A percentile compares a stretch with the other conserved stretches of the same genome.
These are phyloP conservation scores for Wallacemonas rigidus DNA, from an alignment of 208 protist species.

Conservation along the genomic window DNA sequence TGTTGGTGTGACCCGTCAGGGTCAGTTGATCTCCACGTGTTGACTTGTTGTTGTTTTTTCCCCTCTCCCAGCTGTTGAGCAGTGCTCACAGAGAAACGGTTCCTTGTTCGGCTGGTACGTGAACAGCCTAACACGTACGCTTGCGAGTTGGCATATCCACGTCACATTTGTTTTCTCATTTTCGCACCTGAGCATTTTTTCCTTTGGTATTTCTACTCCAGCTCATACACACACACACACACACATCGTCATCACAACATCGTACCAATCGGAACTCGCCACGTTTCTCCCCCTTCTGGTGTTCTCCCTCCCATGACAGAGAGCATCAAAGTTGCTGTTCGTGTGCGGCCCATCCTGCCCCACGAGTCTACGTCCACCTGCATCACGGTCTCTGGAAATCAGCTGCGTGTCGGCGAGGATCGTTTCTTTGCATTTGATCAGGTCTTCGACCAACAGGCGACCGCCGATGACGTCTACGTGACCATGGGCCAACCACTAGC, in stretches of 20 bases:
- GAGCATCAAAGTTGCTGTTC: constrained; percentile 81
- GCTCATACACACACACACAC: neutral
- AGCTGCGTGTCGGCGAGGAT: constrained; percentile 84
- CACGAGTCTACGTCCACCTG: constrained; percentile 64
- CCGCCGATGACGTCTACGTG: constrained; percentile 74
- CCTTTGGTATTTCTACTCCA: too few relatives aligned
- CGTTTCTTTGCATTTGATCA: constrained; percentile 91
- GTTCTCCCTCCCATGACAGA: constrained; percentile 42
- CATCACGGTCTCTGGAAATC: constrained; percentile 50
- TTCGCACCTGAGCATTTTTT: too few relatives aligned
- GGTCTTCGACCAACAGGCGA: constrained; percentile 72
- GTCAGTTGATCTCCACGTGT: too few relatives aligned
- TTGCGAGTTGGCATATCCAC: too few relatives aligned
- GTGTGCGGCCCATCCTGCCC: constrained; percentile 85
- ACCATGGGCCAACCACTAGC: constrained; percentile 75
- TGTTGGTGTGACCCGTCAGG: too few relatives aligned
- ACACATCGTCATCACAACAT: constrained; percentile 3
- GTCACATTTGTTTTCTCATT: too few relatives aligned
- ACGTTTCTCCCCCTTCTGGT: neutral
- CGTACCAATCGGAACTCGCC: neutral
- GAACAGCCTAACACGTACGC: too few relatives aligned
- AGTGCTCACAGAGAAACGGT: too few relatives aligned
- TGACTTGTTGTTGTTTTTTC: too few relatives aligned
- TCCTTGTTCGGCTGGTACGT: too few relatives aligned
- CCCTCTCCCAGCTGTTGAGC: too few relatives aligned